Base-by-base conservation (phyloP, 2,329 filamentous ascomycete species). In the Leptographium lundbergii region DNA sequence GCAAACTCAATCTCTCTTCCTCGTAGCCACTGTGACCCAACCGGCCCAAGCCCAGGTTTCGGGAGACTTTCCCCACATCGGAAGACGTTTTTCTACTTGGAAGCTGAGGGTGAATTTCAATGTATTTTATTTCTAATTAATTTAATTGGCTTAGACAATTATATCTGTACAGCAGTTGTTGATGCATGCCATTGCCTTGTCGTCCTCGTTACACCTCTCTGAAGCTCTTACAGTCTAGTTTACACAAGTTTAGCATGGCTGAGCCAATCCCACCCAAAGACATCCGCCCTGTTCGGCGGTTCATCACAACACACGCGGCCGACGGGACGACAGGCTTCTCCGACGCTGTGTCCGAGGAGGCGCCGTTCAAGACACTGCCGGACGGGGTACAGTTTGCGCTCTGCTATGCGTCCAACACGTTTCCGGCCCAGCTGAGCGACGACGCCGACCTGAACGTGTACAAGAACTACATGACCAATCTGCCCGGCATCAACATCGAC, bases 301-400 rank as follows among this genome's bases (percentile, higher is more conserved):
- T 61, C 58, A 65, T 65, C 51, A 65, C 63, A 5, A 58, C 57
- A n/a, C 64, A 65, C 52, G 59, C 62, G 14, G 51, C 60, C 22
- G 59, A 61, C 6, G 64, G 64, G 7, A 59, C 56, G 19, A 56
- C 63, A 0, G 47, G 60, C 22, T 63, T 66, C 52, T 54, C 59
- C 34, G 58, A 52, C 25, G 36, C 36, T 10, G 52, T 64, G n/a
- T 57, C 63, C 0, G 61, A 60, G 22, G 45, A 32, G 2, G 58
- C 63, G 0, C 63, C 64, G 1, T 58, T 60, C 22, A 29, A 51
- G 19, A 14, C 32, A 4, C 51, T 65, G 19, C 57, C 57, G 1
- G 59, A 57, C 47, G 60, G 57, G 14, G 59, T 57, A 17, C 52
- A 54, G n/a, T 64, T 64, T 51, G 19, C 59, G 3, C 59, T 61